Evolutionary conservation across 23 red algal genomes (phyloP), one percentile per base, ranked within the genome.

Genomic region (Gracilaria caudata): DNA sequence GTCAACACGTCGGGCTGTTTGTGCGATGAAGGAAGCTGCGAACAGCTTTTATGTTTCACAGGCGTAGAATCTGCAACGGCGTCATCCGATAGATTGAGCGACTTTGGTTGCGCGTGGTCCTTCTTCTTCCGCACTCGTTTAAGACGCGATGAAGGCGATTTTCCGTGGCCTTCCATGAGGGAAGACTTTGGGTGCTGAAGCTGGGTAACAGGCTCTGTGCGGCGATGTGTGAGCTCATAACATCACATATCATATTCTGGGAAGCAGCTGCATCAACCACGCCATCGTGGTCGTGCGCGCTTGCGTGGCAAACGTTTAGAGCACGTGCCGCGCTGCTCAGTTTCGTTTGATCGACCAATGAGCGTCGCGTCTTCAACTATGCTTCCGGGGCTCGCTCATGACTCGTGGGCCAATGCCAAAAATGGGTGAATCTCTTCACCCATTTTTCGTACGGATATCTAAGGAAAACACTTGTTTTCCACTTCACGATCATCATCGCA

Each of bases 41-140:
- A 60, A 60, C 57, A 60, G 57, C 57, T 60, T 28, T 29, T 60
- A 28, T 60, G 57, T 11, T 60, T 60, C 57, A 60, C 21, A 60
- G 25, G 57, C 5, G 14, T 60, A 2, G 57, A 25, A 60, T 60
- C 57, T 29, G 57, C 57, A 28, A 9, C 23, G 10, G 4, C 57
- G 14, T 60, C 57, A 2, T 60, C 4, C 7, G 21, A 6, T 8
- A 60, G 23, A 60, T 28, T 60, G 21, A 60, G 57, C 2, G 21
- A 29, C 23, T 60, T 60, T 60, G 57, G 57, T 12, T 8, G 57
- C 4, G 25, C 17, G 57, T 23, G 2, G 9, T 60, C 28, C 57
- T 60, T 60, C 57, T 60, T 60, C 23, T 60, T 60, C 57, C 23
- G 26, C 23, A 56, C 53, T 3, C 57, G 57, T 29, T 29, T 28